A percentile compares a stretch with the other conserved stretches of the same genome.
Conservation (phyloP, 2,329 filamentous ascomycete genomes). For the Endothia cerciana region DNA sequence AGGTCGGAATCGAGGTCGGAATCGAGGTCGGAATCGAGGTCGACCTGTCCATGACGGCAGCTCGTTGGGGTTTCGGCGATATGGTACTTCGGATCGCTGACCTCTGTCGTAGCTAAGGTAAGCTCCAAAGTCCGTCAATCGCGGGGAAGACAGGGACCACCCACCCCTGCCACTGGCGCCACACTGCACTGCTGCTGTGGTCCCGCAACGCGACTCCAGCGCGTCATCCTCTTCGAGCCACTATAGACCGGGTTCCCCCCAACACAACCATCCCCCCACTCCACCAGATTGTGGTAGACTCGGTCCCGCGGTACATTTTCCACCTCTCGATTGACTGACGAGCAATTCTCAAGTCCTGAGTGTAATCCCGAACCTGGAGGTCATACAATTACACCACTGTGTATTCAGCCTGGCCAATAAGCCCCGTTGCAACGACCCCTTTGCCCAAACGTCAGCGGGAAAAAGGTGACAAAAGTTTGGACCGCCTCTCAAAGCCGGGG, state of each 20-base stretch:
- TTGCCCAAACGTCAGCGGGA: not conserved
- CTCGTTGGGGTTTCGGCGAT: not conserved
- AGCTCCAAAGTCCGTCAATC: not conserved
- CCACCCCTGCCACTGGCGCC: not conserved
- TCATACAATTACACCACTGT: not conserved
- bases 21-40: too few relatives aligned
- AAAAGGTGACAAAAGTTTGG: not conserved
- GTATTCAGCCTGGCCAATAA: not conserved
- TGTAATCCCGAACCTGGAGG: not conserved
- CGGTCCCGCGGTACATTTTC: not conserved
- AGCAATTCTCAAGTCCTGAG: not conserved
- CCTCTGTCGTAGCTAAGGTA: not conserved
- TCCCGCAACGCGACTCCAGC: not conserved
- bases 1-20: too few relatives aligned
- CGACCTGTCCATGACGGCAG: conserved; percentile 19
- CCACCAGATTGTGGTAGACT: not conserved
- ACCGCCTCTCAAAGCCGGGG: not conserved
- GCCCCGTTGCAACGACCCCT: too few relatives aligned
- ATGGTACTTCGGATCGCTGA: conserved; percentile 3
- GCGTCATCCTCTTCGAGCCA: not conserved
- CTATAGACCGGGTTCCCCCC: not conserved
- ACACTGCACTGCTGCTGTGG: not conserved
- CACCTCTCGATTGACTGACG: not conserved
- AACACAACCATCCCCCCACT: not conserved
- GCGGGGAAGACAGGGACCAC: not conserved